Base-by-base conservation (phyloP, 768 basidiomycete species). In the Tricholoma flavovirens region DNA sequence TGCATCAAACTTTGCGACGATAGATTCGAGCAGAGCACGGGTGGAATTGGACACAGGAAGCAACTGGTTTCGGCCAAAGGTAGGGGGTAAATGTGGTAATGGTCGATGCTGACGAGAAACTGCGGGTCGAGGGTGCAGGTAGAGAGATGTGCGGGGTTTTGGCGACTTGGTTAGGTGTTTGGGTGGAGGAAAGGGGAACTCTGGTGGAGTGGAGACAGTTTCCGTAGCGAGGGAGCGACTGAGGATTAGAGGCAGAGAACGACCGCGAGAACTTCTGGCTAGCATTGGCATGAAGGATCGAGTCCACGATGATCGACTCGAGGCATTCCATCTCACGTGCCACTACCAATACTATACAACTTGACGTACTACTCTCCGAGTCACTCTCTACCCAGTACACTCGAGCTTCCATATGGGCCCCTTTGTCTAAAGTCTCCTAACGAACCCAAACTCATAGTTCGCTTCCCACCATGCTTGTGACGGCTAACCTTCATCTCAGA, bases 41-140 rank as follows among this genome's bases (percentile, higher is more conserved):
- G 87, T 93, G 22, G 87, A 84, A 66, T 86, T 85, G 11, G 89
- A 78, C 7, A 93, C 91, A 0, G 87, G 81, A 0, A 93, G 76
- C 5, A 92, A 76, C 70, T 93, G 91, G 68, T 93, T 93, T 30
- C 81, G 77, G 19, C 91, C 91, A 70, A 93, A 92, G 0, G 77
- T 77, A 1, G 87, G 73, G 0, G 90, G 89, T 9, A 92, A 79
- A 26, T 72, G 69, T 1, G 83, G 80, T 0, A 87, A 71, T 5
- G 68, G 59, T 14, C 67, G 56, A 59, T 71, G 71, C 5, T 66
- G 53, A 46, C 71, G 70, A 14, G 77, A 70, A 10, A 65, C 64
- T 6, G 77, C 73, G 40, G 78, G 78, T 1, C 80, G 71, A 11
- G 81, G 81, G 17, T 73, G 73, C 1, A 76, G 79, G 60, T 80